Conservation (phyloP, 805 yeast genomes). For the Kodamaea lidongshanica region DNA sequence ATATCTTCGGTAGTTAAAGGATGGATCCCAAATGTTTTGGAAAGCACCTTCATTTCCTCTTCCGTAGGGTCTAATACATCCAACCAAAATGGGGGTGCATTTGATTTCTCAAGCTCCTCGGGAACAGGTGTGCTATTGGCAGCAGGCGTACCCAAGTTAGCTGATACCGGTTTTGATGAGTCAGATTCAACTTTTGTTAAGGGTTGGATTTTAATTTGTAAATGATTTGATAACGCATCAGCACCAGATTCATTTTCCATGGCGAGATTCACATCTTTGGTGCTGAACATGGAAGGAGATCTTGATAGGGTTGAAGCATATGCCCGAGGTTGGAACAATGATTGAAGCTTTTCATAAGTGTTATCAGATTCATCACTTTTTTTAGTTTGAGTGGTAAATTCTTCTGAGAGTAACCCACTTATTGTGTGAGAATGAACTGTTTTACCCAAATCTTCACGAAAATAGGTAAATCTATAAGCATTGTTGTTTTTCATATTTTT, state of each 20-base stretch:
- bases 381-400: neutral
- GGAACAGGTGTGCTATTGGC: conserved; percentile 12
- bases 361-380: conserved; percentile 2
- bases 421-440: conserved; percentile 87
- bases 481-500: conserved; percentile 7
- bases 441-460: conserved; percentile 82
- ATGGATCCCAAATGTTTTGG: conserved; percentile 90
- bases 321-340: conserved; percentile 22
- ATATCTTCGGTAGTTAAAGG: conserved; percentile 96
- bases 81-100: conserved; percentile 59
- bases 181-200: conserved; percentile 6
- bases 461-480: conserved; percentile 75
- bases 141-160: conserved; percentile 6
- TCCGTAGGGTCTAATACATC: conserved; percentile 92
- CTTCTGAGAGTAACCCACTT: conserved; percentile 51
- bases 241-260: conserved; percentile 2
- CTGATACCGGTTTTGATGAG: neutral
- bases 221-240: conserved; percentile 4
- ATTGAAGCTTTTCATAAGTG: conserved; percentile 11
- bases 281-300: conserved; percentile 10
- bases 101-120: conserved; percentile 7
- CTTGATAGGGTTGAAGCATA: conserved; percentile 11
- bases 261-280: conserved; percentile 4
- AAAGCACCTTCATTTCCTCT: conserved; percentile 88
- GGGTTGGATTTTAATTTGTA: conserved; percentile 4